phyloP scores from a whole-genome alignment of 805 yeast species.

The Lipomyces oligophaga region DNA sequence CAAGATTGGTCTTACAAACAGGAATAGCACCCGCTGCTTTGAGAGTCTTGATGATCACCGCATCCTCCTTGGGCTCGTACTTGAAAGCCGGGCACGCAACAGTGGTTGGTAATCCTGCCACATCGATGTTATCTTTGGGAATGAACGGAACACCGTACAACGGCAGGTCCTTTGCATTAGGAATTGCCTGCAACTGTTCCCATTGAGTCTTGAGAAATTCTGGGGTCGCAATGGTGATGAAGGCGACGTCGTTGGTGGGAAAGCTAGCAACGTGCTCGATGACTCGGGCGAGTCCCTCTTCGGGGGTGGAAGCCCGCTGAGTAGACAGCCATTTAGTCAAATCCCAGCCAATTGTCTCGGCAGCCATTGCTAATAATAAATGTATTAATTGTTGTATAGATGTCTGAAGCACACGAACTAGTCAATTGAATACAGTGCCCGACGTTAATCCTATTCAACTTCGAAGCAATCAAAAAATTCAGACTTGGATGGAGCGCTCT shows the following conservation, averaged over 20 bases:
- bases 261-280: slow-evolving; percentile 36
- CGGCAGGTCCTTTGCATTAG: slow-evolving; percentile 50
- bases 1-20: slow-evolving; percentile 90
- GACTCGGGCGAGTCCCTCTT: slow-evolving; percentile 54
- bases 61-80: slow-evolving; percentile 65
- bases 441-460: too few species aligned
- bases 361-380: slow-evolving; percentile 7
- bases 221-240: slow-evolving; percentile 73
- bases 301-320: slow-evolving; percentile 62
- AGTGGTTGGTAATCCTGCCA: slow-evolving; percentile 75
- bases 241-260: slow-evolving; percentile 66
- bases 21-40: slow-evolving; percentile 89
- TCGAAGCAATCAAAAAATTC: too few species aligned
- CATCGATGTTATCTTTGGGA: slow-evolving; percentile 92
- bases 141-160: slow-evolving; percentile 95
- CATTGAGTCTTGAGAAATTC: slow-evolving; percentile 70
- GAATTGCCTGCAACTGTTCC: slow-evolving; percentile 61
- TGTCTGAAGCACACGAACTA: not conserved
- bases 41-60: slow-evolving; percentile 70
- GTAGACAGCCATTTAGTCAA: slow-evolving; percentile 69
- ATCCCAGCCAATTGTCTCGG: slow-evolving; percentile 61
- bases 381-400: too few species aligned
- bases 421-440: too few species aligned
- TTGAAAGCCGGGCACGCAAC: slow-evolving; percentile 91
- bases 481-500: not conserved